Conservation (phyloP, 2,329 filamentous ascomycete genomes). For the Botrytis fragariae region DNA sequence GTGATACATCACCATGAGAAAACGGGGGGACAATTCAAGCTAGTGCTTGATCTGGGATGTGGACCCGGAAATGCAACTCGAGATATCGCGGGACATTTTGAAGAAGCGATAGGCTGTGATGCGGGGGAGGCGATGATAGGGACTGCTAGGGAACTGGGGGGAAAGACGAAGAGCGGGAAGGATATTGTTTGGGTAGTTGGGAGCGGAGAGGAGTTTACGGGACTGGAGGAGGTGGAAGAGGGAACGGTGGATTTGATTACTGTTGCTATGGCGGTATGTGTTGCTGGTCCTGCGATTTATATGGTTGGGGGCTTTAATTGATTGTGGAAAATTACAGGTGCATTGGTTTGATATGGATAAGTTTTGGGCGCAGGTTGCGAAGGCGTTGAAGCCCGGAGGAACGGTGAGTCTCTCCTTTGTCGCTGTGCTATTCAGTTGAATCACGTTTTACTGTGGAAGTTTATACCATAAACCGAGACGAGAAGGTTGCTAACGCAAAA, state of each 20-base stretch:
- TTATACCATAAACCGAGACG: not conserved
- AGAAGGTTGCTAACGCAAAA: not conserved
- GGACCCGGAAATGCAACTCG: conserved; percentile 37
- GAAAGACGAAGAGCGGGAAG: conserved; percentile 26
- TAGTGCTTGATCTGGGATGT: conserved; percentile 37
- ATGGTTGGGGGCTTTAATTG: conserved; percentile 22
- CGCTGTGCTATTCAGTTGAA: not conserved
- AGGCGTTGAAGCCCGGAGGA: conserved; percentile 48
- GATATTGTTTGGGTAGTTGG: conserved; percentile 31
- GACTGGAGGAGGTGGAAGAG: conserved; percentile 23
- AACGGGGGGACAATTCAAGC: conserved; percentile 28
- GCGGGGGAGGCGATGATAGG: conserved; percentile 36
- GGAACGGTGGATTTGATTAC: conserved; percentile 35
- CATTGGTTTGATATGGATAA: conserved; percentile 52
- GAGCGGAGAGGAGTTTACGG: conserved; percentile 33
- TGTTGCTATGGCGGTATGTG: conserved; percentile 31
- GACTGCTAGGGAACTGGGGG: conserved; percentile 29
- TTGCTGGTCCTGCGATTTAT: conserved; percentile 13
- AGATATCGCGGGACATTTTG: conserved; percentile 33
- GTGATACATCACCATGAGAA: conserved; percentile 31
- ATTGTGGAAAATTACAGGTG: conserved; percentile 31
- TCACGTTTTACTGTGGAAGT: not conserved
- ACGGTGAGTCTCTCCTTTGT: conserved; percentile 38
- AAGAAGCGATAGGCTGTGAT: conserved; percentile 34
- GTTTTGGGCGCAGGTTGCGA: conserved; percentile 47